Conservation (phyloP, 768 basidiomycete species). For the Hemileccinum impolitum region DNA sequence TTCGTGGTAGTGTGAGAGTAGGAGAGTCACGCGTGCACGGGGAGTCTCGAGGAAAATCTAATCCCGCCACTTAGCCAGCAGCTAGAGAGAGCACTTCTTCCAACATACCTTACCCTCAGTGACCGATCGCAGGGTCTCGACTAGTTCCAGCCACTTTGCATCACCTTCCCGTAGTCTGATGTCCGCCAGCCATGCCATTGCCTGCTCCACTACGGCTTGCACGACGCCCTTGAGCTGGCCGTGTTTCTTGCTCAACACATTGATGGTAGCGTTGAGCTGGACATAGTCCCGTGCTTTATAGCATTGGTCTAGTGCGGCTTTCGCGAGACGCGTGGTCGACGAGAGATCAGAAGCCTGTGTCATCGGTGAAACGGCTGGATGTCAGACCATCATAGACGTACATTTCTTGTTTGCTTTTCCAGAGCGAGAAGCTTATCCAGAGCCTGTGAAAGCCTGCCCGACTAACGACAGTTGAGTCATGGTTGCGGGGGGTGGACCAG, state of each 20-base stretch:
- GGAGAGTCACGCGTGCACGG: conserved; percentile 87
- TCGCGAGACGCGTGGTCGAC: conserved; percentile 87
- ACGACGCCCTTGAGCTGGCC: conserved; percentile 91
- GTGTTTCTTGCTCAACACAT: conserved; percentile 86
- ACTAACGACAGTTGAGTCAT: conserved; percentile 40
- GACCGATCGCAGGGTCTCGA: conserved; percentile 85
- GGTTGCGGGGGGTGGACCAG: neutral
- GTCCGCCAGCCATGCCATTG: conserved; percentile 78
- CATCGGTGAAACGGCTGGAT: neutral
- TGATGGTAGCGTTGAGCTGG: conserved; percentile 67
- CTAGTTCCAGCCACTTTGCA: conserved; percentile 79
- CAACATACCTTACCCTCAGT: conserved; percentile 91
- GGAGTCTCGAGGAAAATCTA: conserved; percentile 97
- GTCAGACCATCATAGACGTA: conserved; percentile 32
- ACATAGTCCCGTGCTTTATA: conserved; percentile 70
- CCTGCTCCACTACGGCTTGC: conserved; percentile 87
- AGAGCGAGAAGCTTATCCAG: conserved; percentile 85
- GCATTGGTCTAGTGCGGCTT: conserved; percentile 65
- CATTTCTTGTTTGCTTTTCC: conserved; percentile 97
- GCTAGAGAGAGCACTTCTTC: neutral
- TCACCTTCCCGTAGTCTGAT: conserved; percentile 64
- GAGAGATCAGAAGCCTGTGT: conserved; percentile 83
- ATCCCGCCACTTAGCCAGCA: conserved; percentile 2
- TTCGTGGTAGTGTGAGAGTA: conserved; percentile 86
- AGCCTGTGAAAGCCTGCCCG: conserved; percentile 79